phyloP scores from a whole-genome alignment of 164 flowering plant genomes.

The Stephania cephalantha region DNA sequence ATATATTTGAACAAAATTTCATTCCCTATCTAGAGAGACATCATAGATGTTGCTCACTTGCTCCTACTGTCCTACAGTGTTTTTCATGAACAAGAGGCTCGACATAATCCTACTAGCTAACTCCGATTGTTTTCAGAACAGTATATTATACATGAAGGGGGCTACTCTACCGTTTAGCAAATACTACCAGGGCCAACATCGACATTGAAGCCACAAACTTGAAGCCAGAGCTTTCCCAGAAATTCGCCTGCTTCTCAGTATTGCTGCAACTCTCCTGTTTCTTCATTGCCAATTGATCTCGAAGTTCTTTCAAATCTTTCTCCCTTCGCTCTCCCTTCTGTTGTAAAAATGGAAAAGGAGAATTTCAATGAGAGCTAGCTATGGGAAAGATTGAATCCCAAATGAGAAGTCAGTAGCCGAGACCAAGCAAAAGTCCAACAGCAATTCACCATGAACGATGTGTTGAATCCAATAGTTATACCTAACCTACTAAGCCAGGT shows the following conservation, averaged over 20 bases:
- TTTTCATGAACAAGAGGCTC: neutral
- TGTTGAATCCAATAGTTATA: no score
- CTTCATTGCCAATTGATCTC: conserved; percentile 61
- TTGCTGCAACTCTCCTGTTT: conserved; percentile 24
- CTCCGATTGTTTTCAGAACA: conserved; percentile 12
- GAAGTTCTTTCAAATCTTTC: conserved; percentile 72
- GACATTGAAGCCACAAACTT: conserved; percentile 82
- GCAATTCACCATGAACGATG: no score
- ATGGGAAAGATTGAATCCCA: no score
- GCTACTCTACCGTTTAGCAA: conserved; percentile 58
- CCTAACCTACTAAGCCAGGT: no score
- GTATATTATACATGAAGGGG: neutral
- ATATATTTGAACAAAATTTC: neutral
- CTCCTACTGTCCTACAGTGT: neutral
- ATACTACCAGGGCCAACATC: conserved; percentile 73
- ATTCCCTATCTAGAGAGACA: neutral
- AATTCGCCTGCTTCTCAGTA: conserved; percentile 44
- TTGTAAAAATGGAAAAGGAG: neutral
- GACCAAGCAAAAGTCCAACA: no score
- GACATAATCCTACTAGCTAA: neutral
- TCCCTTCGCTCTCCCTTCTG: conserved; percentile 92
- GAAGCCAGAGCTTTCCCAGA: conserved; percentile 86
- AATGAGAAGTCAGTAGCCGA: no score
- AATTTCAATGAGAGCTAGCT: neutral
- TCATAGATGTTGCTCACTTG: no score